Conservation (phyloP, 2,329 filamentous ascomycete species). For the Cercospora janseana region DNA sequence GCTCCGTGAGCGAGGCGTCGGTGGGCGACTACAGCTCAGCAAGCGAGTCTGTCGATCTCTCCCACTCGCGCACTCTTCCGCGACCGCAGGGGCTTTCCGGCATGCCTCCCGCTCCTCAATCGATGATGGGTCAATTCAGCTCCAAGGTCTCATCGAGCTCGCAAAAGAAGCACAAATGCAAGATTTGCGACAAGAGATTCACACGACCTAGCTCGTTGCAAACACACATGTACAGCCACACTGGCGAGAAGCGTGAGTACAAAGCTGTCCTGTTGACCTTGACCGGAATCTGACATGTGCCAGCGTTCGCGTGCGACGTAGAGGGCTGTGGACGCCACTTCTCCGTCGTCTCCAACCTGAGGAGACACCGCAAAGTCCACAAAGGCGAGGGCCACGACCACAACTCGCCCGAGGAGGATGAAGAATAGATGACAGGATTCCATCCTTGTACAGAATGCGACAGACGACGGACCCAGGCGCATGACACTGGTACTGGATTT, state of each 20-base stretch:
- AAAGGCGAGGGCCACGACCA: slow-evolving; percentile 62
- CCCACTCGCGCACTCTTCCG: slow-evolving; percentile 78
- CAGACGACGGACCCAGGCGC: slow-evolving; percentile 11
- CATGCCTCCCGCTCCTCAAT: slow-evolving; percentile 80
- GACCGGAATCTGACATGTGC: slow-evolving; percentile 11
- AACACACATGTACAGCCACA: slow-evolving; percentile 98
- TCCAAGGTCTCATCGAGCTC: slow-evolving; percentile 94
- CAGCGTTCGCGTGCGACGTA: slow-evolving; percentile 91
- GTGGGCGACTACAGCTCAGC: slow-evolving; percentile 93
- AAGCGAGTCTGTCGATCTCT: slow-evolving; percentile 77
- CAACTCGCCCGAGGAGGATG: slow-evolving; percentile 50
- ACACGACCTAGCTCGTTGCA: slow-evolving; percentile 91
- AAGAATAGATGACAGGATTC: slow-evolving; percentile 26
- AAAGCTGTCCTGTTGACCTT: not conserved
- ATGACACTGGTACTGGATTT: slow-evolving; percentile 16
- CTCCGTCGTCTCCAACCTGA: slow-evolving; percentile 92
- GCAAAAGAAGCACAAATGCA: slow-evolving; percentile 99
- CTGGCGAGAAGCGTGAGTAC: slow-evolving; percentile 91
- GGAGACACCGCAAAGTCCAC: slow-evolving; percentile 94
- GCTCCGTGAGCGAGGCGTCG: slow-evolving; percentile 74
- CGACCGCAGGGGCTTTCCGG: slow-evolving; percentile 67
- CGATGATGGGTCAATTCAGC: slow-evolving; percentile 98
- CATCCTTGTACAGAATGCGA: slow-evolving; percentile 20
- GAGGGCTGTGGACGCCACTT: slow-evolving; percentile 95
- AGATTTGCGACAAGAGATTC: slow-evolving; percentile 97